Evolutionary conservation across 179 eudicot species (phyloP), one percentile per base, ranked within the genome.

Genomic region (Patellifolia procumbens): DNA sequence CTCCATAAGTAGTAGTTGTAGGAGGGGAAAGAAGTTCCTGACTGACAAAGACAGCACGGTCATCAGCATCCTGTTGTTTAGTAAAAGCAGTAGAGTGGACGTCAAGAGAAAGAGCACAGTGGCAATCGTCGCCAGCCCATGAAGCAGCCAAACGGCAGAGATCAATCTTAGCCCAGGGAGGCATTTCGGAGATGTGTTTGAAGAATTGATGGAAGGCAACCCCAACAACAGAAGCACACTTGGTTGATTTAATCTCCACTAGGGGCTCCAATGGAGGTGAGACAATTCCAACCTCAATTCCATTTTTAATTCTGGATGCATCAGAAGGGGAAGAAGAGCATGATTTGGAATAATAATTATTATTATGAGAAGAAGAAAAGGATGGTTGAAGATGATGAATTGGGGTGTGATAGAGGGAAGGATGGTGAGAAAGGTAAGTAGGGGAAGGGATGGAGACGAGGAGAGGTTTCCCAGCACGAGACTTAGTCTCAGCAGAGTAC

Each of bases 41-140:
- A 45, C 73, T 51, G 31, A 49, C 73, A 49, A 60, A 49, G 26
- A 49, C 48, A 42, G 48, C 59, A 45, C 22, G 60, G 7, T 61
- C 69, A 42, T 79, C 80, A 0, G 68, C 80, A 62, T 77, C 75
- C 32, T 65, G 60, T 24, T 26, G 48, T 12, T 71, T 77, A 26
- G 7, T 15, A 31, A 29, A 28, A 49, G 73, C 31, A 49, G 51
- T 70, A 48, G 73, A 70, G 9, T 22, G 49, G 1, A 64, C 24
- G 70, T 81, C 83, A 2, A 81, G 61, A 61, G 87, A 82, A 12
- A 46, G 62, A 71, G 80, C 66, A 39, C 98, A 92, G 42, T 91
- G 80, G 71, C 98, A 94, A 70, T 89, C 89, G 52, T 81, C 80
- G 1, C 96, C 96, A 0, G 98, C 98, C 96, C 97, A 94, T 8